These are phyloP conservation scores for Colletotrichum limetticola DNA, from an alignment of 2,329 filamentous ascomycete genomes.

Conservation along the genomic window DNA sequence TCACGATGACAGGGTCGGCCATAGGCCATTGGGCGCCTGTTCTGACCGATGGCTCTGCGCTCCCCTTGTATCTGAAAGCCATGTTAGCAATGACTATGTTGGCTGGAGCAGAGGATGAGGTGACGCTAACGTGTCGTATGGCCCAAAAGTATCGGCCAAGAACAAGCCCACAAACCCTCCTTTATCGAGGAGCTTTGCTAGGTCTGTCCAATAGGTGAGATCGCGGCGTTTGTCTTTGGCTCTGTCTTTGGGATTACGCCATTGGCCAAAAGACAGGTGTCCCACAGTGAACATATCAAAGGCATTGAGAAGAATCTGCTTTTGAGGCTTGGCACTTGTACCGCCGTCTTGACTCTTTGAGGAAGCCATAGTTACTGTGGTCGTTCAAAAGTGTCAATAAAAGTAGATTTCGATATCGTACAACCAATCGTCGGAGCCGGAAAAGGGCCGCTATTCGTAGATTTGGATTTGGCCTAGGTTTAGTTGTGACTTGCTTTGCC, in stretches of 20 bases:
- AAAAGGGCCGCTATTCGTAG: neutral
- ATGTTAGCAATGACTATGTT: neutral
- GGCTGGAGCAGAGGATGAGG: neutral
- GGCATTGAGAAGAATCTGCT: constrained; percentile 18
- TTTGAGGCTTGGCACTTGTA: neutral
- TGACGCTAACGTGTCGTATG: constrained; percentile 68
- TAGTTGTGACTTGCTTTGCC: too few relatives aligned
- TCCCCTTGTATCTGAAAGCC: constrained; percentile 48
- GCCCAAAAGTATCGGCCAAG: constrained; percentile 65
- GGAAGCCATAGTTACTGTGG: neutral
- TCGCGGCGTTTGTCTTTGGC: constrained; percentile 22
- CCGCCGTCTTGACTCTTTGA: neutral
- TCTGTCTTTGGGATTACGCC: constrained; percentile 22
- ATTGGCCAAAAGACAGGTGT: constrained; percentile 21
- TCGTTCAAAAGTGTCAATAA: neutral
- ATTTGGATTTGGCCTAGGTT: too few relatives aligned
- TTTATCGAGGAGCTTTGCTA: constrained; percentile 70
- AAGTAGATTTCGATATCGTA: neutral
- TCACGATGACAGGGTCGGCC: constrained; percentile 71
- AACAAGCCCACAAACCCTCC: constrained; percentile 74
- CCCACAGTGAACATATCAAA: constrained; percentile 26
- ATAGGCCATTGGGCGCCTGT: constrained; percentile 73
- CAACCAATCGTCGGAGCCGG: neutral
- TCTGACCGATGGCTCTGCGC: constrained; percentile 65
- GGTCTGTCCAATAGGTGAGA: constrained; percentile 67